Conservation (phyloP, 2,329 filamentous ascomycete genomes). For the Septoria linicola region DNA sequence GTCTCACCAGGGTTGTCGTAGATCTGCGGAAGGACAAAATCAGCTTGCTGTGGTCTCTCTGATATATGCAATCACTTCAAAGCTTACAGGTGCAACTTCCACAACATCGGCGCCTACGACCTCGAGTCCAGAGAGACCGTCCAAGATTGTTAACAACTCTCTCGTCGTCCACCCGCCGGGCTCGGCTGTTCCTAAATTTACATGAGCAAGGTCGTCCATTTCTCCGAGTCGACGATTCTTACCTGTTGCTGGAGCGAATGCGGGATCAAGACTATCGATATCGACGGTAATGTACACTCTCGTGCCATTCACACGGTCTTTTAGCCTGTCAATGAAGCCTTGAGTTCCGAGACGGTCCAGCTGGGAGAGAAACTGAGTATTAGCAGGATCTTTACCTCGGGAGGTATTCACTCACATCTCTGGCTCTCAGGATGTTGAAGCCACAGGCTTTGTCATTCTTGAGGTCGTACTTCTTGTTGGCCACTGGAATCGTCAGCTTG, state of each 20-base stretch:
- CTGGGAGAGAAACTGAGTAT: not conserved
- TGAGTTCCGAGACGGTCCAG: slow-evolving; percentile 51
- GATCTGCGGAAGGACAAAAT: slow-evolving; percentile 32
- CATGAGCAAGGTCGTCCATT: no score
- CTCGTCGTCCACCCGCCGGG: slow-evolving; percentile 62
- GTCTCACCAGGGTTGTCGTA: slow-evolving; percentile 62
- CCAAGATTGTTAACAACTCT: slow-evolving; percentile 58
- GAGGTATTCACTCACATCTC: slow-evolving; percentile 38
- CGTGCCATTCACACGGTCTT: slow-evolving; percentile 51
- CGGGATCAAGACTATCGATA: slow-evolving; percentile 58
- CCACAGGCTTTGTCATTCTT: slow-evolving; percentile 59
- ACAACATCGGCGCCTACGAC: slow-evolving; percentile 62
- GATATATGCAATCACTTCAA: not conserved
- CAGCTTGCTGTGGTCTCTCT: not conserved
- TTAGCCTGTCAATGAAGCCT: slow-evolving; percentile 51
- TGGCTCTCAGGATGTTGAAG: slow-evolving; percentile 57
- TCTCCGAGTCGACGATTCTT: no score
- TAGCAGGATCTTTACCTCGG: not conserved
- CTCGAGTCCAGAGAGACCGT: slow-evolving; percentile 58
- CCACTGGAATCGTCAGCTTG: slow-evolving; percentile 31
- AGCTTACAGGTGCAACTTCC: slow-evolving; percentile 54
- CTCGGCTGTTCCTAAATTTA: slow-evolving; percentile 53
- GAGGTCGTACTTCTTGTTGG: slow-evolving; percentile 52
- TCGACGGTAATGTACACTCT: slow-evolving; percentile 58
- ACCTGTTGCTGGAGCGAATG: slow-evolving; percentile 50